Percentiles rank a stretch among this genome's conserved stretches.
These are phyloP conservation scores for Pseudogymnoascus sp. DNA, from an alignment of 2,329 filamentous ascomycete species.

Conservation along the genomic window DNA sequence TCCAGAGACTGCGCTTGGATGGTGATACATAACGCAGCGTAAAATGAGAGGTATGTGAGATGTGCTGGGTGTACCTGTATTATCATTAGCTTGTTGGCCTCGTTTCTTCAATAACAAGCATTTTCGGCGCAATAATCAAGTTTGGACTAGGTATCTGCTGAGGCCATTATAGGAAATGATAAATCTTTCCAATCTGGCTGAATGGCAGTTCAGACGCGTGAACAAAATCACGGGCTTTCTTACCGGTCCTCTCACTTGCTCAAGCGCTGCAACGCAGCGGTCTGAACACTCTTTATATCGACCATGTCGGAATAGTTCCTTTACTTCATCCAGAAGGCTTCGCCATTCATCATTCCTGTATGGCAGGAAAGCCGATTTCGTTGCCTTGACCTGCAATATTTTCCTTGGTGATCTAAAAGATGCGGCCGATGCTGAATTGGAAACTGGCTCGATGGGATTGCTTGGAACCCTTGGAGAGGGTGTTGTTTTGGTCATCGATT, in stretches of 20 bases:
- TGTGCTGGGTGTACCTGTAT: slow-evolving; percentile 23
- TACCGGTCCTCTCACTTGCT: slow-evolving; percentile 25
- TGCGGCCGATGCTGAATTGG: background rate
- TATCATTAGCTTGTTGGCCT: background rate
- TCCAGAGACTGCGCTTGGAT: slow-evolving; percentile 21
- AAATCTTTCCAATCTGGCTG: slow-evolving; percentile 8
- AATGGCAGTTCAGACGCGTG: background rate
- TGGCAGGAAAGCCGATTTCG: slow-evolving; percentile 16
- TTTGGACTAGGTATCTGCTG: background rate
- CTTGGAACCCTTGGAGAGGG: background rate
- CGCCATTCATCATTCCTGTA: slow-evolving; percentile 24
- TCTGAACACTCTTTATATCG: slow-evolving; percentile 26
- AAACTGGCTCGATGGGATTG: background rate
- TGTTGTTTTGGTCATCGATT: background rate
- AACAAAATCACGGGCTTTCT: slow-evolving; percentile 11
- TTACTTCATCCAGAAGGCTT: slow-evolving; percentile 26
- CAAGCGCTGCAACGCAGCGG: slow-evolving; percentile 24
- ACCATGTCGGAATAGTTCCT: slow-evolving; percentile 22
- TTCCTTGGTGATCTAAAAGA: background rate
- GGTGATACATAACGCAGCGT: slow-evolving; percentile 25
- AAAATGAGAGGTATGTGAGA: slow-evolving; percentile 27
- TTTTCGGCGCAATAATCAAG: background rate
- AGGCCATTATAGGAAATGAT: slow-evolving; percentile 15
- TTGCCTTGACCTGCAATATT: background rate
- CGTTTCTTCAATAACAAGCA: background rate